These are phyloP conservation scores for Ceratobasidium sp. DNA, from an alignment of 1,284 basidiomycete genomes.

Conservation along the genomic window DNA sequence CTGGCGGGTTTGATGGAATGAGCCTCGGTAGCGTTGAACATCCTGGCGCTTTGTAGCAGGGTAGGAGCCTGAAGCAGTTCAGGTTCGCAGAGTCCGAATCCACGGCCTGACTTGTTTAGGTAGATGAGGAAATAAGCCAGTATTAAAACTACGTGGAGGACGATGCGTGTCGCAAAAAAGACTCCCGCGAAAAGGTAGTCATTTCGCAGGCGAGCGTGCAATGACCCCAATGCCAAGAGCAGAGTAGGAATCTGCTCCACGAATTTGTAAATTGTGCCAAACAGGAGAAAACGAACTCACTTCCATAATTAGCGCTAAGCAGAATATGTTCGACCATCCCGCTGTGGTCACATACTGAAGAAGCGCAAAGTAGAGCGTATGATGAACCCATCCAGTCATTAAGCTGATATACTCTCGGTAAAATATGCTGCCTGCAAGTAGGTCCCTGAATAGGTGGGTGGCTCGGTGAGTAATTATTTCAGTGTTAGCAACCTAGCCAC, in stretches of 20 bases:
- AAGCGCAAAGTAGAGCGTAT: slow-evolving; percentile 59
- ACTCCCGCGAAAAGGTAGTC: slow-evolving; percentile 59
- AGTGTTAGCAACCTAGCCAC: slow-evolving; percentile 42
- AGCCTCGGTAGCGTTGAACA: neutral
- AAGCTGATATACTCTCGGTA: slow-evolving; percentile 57
- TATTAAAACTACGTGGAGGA: slow-evolving; percentile 56
- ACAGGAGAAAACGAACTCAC: slow-evolving; percentile 51
- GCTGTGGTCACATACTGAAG: slow-evolving; percentile 55
- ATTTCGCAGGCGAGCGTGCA: slow-evolving; percentile 56
- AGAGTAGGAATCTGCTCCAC: slow-evolving; percentile 62
- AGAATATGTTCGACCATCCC: slow-evolving; percentile 57
- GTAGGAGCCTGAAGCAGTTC: neutral
- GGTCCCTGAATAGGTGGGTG: slow-evolving; percentile 47
- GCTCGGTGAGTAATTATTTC: neutral
- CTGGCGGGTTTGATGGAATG: neutral
- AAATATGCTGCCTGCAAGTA: slow-evolving; percentile 50
- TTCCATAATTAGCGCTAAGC: slow-evolving; percentile 62
- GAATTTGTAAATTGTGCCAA: slow-evolving; percentile 46
- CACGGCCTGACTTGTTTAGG: slow-evolving; percentile 42
- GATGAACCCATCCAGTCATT: slow-evolving; percentile 67
- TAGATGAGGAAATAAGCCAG: slow-evolving; percentile 50
- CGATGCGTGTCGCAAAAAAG: slow-evolving; percentile 64
- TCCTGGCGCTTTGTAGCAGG: neutral
- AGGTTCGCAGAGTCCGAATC: neutral
- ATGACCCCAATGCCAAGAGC: slow-evolving; percentile 58